phyloP scores from a whole-genome alignment of 1,284 basidiomycete species.

The Apiotrichum laibachii region DNA sequence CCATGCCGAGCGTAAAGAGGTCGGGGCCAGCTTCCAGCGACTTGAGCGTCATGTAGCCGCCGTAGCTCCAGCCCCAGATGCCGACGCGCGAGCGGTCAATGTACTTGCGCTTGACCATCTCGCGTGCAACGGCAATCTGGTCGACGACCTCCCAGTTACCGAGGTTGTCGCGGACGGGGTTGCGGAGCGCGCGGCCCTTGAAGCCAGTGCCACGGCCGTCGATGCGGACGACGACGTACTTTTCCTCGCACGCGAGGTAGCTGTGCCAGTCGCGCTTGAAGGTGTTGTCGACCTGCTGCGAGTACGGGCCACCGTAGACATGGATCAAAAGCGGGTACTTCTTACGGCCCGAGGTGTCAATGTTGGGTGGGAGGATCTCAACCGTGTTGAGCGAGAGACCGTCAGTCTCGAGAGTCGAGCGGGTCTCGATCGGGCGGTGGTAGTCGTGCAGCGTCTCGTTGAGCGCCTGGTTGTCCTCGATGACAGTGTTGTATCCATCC shows the following conservation, averaged over 20 bases:
- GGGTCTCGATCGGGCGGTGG: slow-evolving; percentile 67
- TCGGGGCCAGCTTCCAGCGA: slow-evolving; percentile 81
- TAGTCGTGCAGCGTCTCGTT: slow-evolving; percentile 69
- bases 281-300: slow-evolving; percentile 68
- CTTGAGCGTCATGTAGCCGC: slow-evolving; percentile 89
- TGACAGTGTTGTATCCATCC: slow-evolving; percentile 49
- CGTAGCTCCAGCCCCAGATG: slow-evolving; percentile 95
- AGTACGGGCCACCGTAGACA: slow-evolving; percentile 89
- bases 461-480: slow-evolving; percentile 71
- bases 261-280: slow-evolving; percentile 80
- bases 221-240: slow-evolving; percentile 81
- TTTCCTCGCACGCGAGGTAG: slow-evolving; percentile 74
- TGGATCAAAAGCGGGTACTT: slow-evolving; percentile 90
- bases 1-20: slow-evolving; percentile 75
- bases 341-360: slow-evolving; percentile 86
- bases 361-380: slow-evolving; percentile 83
- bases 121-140: slow-evolving; percentile 73
- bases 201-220: slow-evolving; percentile 94
- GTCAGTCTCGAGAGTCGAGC: slow-evolving; percentile 70
- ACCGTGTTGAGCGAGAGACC: slow-evolving; percentile 81
- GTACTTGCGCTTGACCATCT: slow-evolving; percentile 50
- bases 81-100: slow-evolving; percentile 70
- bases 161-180: slow-evolving; percentile 77
- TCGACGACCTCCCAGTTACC: slow-evolving; percentile 83
- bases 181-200: slow-evolving; percentile 76